phyloP scores from a whole-genome alignment of 2,329 filamentous ascomycete species.

The Metarhizium humberi region DNA sequence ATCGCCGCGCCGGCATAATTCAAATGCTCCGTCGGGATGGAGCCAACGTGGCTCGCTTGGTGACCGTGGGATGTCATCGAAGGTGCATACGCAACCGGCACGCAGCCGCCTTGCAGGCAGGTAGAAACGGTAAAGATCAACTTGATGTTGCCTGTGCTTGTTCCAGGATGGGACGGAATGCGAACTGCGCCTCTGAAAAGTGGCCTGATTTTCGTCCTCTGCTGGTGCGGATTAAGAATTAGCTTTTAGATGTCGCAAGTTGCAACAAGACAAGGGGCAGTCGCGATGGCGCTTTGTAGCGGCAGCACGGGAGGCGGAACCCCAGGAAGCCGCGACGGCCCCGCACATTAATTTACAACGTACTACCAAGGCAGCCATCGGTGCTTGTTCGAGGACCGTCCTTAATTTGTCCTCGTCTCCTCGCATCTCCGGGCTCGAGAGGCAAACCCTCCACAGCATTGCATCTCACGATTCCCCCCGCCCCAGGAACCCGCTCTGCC shows the following conservation, averaged over 20 bases:
- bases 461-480: not conserved
- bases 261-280: too few relatives aligned
- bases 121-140: not conserved
- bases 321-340: too few relatives aligned
- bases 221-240: not conserved
- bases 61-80: not conserved
- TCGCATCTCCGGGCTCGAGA: too few relatives aligned
- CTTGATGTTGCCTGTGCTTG: not conserved
- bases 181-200: not conserved
- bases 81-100: not conserved
- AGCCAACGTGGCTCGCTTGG: not conserved
- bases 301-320: too few relatives aligned
- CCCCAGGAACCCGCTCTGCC: not conserved
- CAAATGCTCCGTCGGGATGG: not conserved
- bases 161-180: not conserved
- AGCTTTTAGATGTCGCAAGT: too few relatives aligned
- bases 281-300: too few relatives aligned
- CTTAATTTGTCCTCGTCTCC: too few relatives aligned
- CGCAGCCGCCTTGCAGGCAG: too few relatives aligned
- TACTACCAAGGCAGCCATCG: too few relatives aligned
- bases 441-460: too few relatives aligned
- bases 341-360: too few relatives aligned
- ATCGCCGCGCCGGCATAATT: constrained; percentile 3
- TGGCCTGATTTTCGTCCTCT: not conserved
- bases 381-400: too few relatives aligned